phyloP scores from a whole-genome alignment of 2,329 filamentous ascomycete genomes.

The Alternaria angustiovoidea region DNA sequence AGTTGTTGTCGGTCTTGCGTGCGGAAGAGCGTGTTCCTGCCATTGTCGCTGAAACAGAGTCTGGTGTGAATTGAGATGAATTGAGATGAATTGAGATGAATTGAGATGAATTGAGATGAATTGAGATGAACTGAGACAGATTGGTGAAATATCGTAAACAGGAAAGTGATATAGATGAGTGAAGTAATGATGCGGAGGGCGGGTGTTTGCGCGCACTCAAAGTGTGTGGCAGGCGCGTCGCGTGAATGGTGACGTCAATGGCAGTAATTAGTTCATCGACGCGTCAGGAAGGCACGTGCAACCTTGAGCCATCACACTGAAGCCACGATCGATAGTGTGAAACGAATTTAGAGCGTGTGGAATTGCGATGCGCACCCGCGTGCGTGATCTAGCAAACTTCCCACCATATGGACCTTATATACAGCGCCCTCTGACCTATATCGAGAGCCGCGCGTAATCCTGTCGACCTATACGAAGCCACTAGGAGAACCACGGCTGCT shows the following conservation, averaged over 20 bases:
- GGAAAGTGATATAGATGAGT: background rate
- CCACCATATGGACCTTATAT: background rate
- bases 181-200: background rate
- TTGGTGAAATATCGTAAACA: background rate
- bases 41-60: slow-evolving; percentile 27
- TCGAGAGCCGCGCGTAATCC: background rate
- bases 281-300: slow-evolving; percentile 21
- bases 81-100: background rate
- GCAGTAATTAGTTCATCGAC: slow-evolving; percentile 11
- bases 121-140: background rate
- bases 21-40: slow-evolving; percentile 40
- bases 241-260: slow-evolving; percentile 20
- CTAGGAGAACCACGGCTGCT: background rate
- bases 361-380: background rate
- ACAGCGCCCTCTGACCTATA: background rate
- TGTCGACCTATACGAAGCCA: background rate
- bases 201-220: background rate
- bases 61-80: background rate
- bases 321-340: background rate
- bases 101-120: background rate
- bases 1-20: slow-evolving; percentile 23
- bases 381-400: background rate
- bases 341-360: background rate
- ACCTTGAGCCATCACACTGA: background rate
- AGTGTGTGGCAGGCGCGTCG: slow-evolving; percentile 15